Base-by-base conservation (phyloP, 169 alveolate species). In the Miamiensis avidus region DNA sequence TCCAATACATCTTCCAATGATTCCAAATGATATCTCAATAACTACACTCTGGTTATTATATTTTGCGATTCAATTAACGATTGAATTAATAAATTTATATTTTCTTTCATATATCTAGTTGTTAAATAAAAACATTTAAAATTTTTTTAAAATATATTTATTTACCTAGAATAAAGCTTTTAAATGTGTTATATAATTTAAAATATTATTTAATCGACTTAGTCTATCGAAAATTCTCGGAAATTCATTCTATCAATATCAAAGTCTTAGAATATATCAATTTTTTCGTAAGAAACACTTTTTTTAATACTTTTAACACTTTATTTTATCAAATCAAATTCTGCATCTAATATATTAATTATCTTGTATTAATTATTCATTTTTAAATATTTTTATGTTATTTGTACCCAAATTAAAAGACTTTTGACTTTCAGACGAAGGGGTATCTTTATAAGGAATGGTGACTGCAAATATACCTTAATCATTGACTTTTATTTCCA, bases 401-500 rank as follows among this genome's bases (percentile, higher is more conserved):
- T 16, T 34, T 31, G 72, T 31, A 82, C 32, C 34, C 69, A 72
- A 65, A 82, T 82, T 74, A 0, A 82, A 34, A 20, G 20, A 20
- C 31, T 29, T 11, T 69, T 65, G 73, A 29, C 73, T 77, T 72
- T 28, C n/a, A 69, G 77, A 65, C 1, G 31, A n/a, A 1, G 77
- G 77, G 0, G 73, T 31, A 78, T 85, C 89, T 65, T 85, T 85
- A 72, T 78, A 85, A 20, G 89, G 89, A 31, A 85, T 74, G 29
- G 86, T 82, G 69, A 77, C 1, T 4, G 89, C 89, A 34, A 72
- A 85, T n/a, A 85, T 85, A 20, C 89, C 89, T 73, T 78, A 73
- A 0, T 74, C 69, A 78, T 65, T 85, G 31, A 85, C 83, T 28
- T 78, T 75, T 25, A 85, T 78, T 34, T 85, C 83, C 1, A 64